Evolutionary conservation across 257 asterid genomes (phyloP).

Genomic region (Thymus quinquecostatus): DNA sequence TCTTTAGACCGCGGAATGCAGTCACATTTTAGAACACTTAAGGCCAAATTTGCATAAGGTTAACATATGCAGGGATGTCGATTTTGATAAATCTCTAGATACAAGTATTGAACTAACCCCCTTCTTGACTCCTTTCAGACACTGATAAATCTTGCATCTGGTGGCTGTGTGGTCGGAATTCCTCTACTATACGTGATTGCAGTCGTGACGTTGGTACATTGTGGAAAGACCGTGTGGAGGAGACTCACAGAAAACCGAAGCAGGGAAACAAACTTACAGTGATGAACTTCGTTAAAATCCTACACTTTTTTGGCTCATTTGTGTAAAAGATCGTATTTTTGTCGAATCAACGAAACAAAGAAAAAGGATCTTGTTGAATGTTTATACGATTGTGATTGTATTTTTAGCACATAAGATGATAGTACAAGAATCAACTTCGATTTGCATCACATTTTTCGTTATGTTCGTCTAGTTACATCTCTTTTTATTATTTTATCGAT

Average conservation of each 20-base stretch:
- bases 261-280: constrained; percentile 43
- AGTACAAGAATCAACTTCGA: background rate
- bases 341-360: background rate
- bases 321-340: constrained; percentile 16
- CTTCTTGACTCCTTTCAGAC: constrained; percentile 53
- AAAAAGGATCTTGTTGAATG: background rate
- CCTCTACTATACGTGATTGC: constrained; percentile 74
- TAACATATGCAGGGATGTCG: no score
- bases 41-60: no score
- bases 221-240: constrained; percentile 75
- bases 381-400: background rate
- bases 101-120: constrained; percentile 21
- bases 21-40: no score
- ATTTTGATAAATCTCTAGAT: no score
- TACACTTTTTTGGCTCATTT: background rate
- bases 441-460: background rate
- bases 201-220: constrained; percentile 53
- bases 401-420: background rate
- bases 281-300: constrained; percentile 7
- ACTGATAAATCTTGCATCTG: constrained; percentile 69
- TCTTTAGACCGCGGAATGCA: no score
- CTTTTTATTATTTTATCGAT: no score
- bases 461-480: no score
- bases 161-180: constrained; percentile 84
- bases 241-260: constrained; percentile 58